Base-by-base conservation (phyloP, 345 rosid genomes). In the Xanthoceras sorbifolium region DNA sequence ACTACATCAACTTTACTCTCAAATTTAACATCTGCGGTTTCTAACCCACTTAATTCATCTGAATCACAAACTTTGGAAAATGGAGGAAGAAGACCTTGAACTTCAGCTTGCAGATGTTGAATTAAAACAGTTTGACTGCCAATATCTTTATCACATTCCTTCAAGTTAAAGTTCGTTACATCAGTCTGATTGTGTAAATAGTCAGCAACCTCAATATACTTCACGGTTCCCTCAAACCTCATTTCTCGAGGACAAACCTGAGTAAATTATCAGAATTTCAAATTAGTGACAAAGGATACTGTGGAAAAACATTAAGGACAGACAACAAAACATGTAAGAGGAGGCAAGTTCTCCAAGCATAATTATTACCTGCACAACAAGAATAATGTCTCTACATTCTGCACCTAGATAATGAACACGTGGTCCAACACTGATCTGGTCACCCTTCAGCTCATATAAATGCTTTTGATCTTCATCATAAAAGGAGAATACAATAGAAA, bases 161-260 rank as follows among this genome's bases (percentile, higher is more conserved):
- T 59, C 14, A 52, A 64, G 66, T 76, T 68, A 54, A 69, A 66
- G 61, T 75, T 76, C 66, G 66, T 73, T 74, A 36, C 70, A 79
- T 74, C 83, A 79, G 65, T 82, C 72, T 61, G 79, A 36, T 64
- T 67, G 78, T 76, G 76, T 29, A 82, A 73, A 79, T 82, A 93
- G 26, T 93, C 90, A 65, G 89, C 84, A 50, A 91, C 84, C 85
- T 92, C 97, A 69, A 96, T 42, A 72, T 77, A 77, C 79, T 78
- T 85, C 78, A 91, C 79, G 76, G 82, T 82, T 84, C 97, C 99
- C 78, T 90, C 88, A 73, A 92, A 76, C 79, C 87, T 89, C 85
- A 86, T 73, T 73, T 86, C 84, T 82, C 70, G 93, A 87, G 94
- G 93, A 77, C 81, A 79, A 73, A 93, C 92, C 99, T 96, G 94